phyloP scores from a whole-genome alignment of 2,329 filamentous ascomycete species.

The Stagonosporopsis cucurbitacearum region DNA sequence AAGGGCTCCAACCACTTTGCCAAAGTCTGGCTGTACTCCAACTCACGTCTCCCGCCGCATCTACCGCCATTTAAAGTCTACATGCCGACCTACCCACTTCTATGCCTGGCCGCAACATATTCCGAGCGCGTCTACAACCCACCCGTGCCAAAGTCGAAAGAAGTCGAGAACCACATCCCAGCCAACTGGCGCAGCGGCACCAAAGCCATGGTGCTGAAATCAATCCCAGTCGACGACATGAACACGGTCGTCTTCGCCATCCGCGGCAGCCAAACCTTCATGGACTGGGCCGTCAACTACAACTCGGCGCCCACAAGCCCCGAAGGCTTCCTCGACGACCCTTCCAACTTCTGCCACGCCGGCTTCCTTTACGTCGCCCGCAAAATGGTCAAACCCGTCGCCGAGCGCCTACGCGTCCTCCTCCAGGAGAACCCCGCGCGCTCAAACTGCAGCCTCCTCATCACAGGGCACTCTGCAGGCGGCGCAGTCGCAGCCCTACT shows the following conservation, averaged over 20 bases:
- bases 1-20: conserved; percentile 60
- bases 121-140: conserved; percentile 74
- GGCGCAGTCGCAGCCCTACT: conserved; percentile 82
- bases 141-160: conserved; percentile 60
- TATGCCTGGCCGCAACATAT: conserved; percentile 80
- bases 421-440: conserved; percentile 74
- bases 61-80: conserved; percentile 74
- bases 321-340: conserved; percentile 75
- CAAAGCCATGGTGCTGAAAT: conserved; percentile 86
- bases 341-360: conserved; percentile 77
- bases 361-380: conserved; percentile 79
- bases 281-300: conserved; percentile 88
- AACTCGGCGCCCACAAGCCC: conserved; percentile 72
- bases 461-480: conserved; percentile 86
- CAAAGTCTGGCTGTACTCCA: conserved; percentile 80
- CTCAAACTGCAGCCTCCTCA: conserved; percentile 71
- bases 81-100: conserved; percentile 75
- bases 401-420: conserved; percentile 70
- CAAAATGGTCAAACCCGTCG: conserved; percentile 76
- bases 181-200: conserved; percentile 76
- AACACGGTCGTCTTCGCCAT: conserved; percentile 84
- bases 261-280: conserved; percentile 77
- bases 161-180: conserved; percentile 72
- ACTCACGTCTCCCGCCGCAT: conserved; percentile 73
- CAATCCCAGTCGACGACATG: conserved; percentile 76